Base-by-base conservation (phyloP, 306 rosid species). In the Vachellia collinsii region DNA sequence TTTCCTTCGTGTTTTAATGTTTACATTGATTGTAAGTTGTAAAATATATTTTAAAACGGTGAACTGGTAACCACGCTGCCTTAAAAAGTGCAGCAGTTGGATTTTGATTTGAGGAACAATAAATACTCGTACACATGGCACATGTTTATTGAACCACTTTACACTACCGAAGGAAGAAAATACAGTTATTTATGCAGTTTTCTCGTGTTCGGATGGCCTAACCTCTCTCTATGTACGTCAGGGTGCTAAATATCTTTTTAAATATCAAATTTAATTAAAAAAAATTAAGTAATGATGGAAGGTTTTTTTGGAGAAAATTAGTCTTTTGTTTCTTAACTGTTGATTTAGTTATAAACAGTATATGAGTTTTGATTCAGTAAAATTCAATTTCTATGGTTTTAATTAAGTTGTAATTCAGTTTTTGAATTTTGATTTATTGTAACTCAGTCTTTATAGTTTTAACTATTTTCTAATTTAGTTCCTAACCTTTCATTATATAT, bases 81-180 rank as follows among this genome's bases (percentile, higher is more conserved):
- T 77, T 64, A 68, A 64, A 89, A 81, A 62, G 77, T 66, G 63
- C 78, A 70, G 88, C 81, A 56, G 77, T 74, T 82, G 84, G 89
- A 80, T 86, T 79, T 87, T 84, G 85, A 77, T 70, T 82, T 73
- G 73, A 63, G 82, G 54, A 68, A 75, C 82, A 75, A 75, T 87
- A 85, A 86, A 72, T 73, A 48, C 58, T 76, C 80, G 20, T 72
- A 69, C 71, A 65, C 47, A 5, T 17, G 76, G 39, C 25, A 11
- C 59, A 6, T 25, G 56, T 25, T 59, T 81, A 1, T 12, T 64
- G 62, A 78, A 66, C 41, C 11, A 41, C 14, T 50, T 29, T 20
- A 8, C 44, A n/a, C 48, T 25, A 19, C 71, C 63, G 13, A 51
- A 58, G 46, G 54, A 51, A 68, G 47, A 7, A 54, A 54, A 54